These are phyloP conservation scores for Mucor saturninus DNA, from an alignment of 371 early-diverging fungal genomes.

Conservation along the genomic window DNA sequence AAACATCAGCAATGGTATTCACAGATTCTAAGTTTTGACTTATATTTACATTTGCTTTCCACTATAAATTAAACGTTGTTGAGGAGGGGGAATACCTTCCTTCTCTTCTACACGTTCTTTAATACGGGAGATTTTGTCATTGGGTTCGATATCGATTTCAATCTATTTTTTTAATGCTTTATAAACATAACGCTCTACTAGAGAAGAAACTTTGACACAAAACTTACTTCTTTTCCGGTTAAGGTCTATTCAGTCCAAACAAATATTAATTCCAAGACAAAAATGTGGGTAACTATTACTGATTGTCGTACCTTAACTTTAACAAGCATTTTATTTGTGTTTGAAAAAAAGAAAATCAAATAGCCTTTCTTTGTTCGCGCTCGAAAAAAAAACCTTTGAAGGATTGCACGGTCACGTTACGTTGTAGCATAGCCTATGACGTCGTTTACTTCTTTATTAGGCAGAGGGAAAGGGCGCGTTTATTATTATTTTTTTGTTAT, in stretches of 20 bases:
- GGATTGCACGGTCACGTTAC: too few species aligned
- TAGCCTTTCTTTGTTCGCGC: not conserved
- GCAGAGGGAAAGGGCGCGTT: too few species aligned
- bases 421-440: too few species aligned
- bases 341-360: slow-evolving; percentile 5
- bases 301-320: slow-evolving; percentile 77
- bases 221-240: slow-evolving; percentile 89
- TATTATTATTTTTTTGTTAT: too few species aligned
- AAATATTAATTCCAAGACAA: not conserved
- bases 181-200: not conserved
- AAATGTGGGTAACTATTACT: not conserved
- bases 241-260: slow-evolving; percentile 70
- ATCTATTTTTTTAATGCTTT: slow-evolving; percentile 58
- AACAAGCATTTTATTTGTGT: slow-evolving; percentile 72
- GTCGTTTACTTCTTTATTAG: too few species aligned
- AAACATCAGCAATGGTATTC: not conserved
- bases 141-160: slow-evolving; percentile 90
- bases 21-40: not conserved
- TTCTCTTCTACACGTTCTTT: slow-evolving; percentile 96
- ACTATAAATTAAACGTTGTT: slow-evolving; percentile 94
- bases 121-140: slow-evolving; percentile 89
- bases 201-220: not conserved
- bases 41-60: slow-evolving; percentile 90
- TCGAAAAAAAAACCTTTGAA: not conserved
- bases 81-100: slow-evolving; percentile 96